Base-by-base conservation (phyloP, 306 rosid genomes). In the Malus orientalis region DNA sequence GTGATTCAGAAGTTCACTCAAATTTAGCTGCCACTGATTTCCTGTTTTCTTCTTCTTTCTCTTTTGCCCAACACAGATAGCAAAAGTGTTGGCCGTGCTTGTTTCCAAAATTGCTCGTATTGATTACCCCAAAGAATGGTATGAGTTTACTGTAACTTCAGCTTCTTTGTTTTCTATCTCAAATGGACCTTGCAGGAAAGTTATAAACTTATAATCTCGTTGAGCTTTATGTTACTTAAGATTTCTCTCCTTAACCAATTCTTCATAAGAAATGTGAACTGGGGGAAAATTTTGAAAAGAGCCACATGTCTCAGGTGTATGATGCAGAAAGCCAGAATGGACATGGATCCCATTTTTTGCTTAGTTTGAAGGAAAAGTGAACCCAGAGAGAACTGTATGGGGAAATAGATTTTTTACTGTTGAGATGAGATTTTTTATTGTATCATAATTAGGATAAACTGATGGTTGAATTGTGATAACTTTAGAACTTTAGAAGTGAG, bases 71-170 rank as follows among this genome's bases (percentile, higher is more conserved):
- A 47, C 74, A 84, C 96, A 94, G 97, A 92, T 94, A 78, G 98
- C 98, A 77, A 74, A 67, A 81, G 87, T 87, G 87, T 78, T 92
- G 89, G 95, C 98, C 14, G 97, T 94, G 87, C 83, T 94, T 72
- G 86, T 94, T 73, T 94, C 98, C 79, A 92, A 92, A 85, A 90
- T 94, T 76, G 97, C 97, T 78, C 93, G 98, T 55, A 81, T 92
- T 78, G 98, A 94, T 86, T 92, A 94, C 82, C 98, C 98, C 64
- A 89, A 85, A 85, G 97, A 94, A 78, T 94, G 98, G 98, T 94
- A 91, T 70, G 65, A 44, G 75, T 77, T 20, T 4, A 19, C 60
- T n/a, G 79, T 78, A 73, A 29, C 29, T 11, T 29, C 29, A 44
- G 42, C 77, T 62, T 79, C 54, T 71, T 11, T 18, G 61, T 7